phyloP scores from a whole-genome alignment of 345 rosid genomes.

The Punica granatum region DNA sequence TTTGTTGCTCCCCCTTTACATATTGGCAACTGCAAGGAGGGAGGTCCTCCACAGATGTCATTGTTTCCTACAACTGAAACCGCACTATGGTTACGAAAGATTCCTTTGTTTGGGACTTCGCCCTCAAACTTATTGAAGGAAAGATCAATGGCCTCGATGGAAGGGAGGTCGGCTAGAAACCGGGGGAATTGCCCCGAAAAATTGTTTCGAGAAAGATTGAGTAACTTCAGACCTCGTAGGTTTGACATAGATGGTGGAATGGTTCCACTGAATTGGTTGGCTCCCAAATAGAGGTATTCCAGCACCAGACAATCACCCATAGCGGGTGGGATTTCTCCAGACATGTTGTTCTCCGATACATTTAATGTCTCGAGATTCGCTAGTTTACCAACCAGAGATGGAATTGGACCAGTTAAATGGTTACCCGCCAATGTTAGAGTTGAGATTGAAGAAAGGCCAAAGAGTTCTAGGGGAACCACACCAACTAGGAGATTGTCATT shows the following conservation, averaged over 20 bases:
- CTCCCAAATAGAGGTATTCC: background rate
- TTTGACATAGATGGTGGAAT: conserved; percentile 2
- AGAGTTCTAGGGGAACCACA: background rate
- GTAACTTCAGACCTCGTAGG: background rate
- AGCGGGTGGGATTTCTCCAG: conserved; percentile 7
- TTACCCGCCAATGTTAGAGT: background rate
- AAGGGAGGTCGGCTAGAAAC: conserved; percentile 3
- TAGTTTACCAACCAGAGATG: background rate
- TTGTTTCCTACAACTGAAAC: conserved; percentile 8
- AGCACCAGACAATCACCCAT: conserved; percentile 3
- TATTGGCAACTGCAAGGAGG: background rate
- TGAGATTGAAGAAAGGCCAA: conserved; percentile 3
- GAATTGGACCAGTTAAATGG: conserved; percentile 1
- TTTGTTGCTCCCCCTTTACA: background rate
- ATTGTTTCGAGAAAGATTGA: conserved; percentile 11
- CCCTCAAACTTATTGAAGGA: conserved; percentile 14
- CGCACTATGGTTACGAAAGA: conserved; percentile 4
- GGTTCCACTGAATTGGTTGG: conserved; percentile 3
- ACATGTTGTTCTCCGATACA: conserved; percentile 2
- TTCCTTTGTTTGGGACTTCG: conserved; percentile 8
- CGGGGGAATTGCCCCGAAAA: conserved; percentile 5
- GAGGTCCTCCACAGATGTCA: conserved; percentile 9
- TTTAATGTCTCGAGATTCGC: conserved; percentile 3
- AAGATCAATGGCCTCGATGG: conserved; percentile 7
- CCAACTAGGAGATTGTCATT: conserved; percentile 5